Conservation (phyloP, 2,329 filamentous ascomycete genomes). For the Aspergillus bombycis region DNA sequence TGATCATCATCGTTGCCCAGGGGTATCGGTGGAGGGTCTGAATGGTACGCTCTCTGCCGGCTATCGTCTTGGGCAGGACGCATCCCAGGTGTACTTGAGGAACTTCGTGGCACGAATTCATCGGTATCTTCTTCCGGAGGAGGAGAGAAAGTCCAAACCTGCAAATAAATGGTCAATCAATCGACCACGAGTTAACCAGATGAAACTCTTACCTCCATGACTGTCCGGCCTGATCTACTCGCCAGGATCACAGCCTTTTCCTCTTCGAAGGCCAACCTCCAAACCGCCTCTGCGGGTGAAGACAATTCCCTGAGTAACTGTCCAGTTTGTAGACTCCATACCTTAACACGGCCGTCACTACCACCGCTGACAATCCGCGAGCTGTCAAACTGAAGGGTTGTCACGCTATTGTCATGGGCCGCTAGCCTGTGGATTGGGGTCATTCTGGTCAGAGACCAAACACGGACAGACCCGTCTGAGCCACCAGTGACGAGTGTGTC, state of each 20-base stretch:
- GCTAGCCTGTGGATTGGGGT: slow-evolving; percentile 91
- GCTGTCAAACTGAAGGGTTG: slow-evolving; percentile 95
- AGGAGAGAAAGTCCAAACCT: slow-evolving; percentile 96
- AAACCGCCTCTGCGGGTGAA: slow-evolving; percentile 89
- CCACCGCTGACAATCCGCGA: slow-evolving; percentile 93
- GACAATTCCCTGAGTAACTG: slow-evolving; percentile 89
- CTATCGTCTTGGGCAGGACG: slow-evolving; percentile 23
- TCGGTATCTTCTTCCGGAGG: slow-evolving; percentile 51
- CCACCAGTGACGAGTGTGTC: slow-evolving; percentile 95
- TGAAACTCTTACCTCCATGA: slow-evolving; percentile 87
- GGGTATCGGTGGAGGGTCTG: slow-evolving; percentile 34
- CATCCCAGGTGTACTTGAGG: slow-evolving; percentile 37
- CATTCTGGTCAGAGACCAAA: slow-evolving; percentile 92
- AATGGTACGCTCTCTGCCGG: slow-evolving; percentile 31
- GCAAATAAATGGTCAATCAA: slow-evolving; percentile 33
- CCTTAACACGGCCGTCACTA: slow-evolving; percentile 95
- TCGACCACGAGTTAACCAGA: background rate
- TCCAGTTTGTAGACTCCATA: slow-evolving; percentile 94
- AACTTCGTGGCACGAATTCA: slow-evolving; percentile 32
- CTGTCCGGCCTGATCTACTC: slow-evolving; percentile 77
- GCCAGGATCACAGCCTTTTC: slow-evolving; percentile 98
- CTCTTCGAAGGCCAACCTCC: slow-evolving; percentile 96
- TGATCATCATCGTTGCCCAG: slow-evolving; percentile 35
- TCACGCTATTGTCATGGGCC: slow-evolving; percentile 97
- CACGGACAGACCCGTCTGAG: slow-evolving; percentile 91